Evolutionary conservation across 805 yeast genomes (phyloP).

Genomic region (Lipomyces sp.): DNA sequence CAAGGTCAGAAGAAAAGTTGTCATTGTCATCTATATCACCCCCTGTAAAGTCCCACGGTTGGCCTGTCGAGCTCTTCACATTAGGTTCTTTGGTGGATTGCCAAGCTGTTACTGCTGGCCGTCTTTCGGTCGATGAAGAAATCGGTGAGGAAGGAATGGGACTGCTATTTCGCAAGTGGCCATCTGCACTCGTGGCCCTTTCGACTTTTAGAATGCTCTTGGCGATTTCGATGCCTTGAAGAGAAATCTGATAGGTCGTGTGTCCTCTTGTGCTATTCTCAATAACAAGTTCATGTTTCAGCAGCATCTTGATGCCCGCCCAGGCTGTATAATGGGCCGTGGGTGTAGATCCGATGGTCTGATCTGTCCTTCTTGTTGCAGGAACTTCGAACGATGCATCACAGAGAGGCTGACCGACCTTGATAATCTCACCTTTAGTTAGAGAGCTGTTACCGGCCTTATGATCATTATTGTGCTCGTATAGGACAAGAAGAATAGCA

Average conservation of each 20-base stretch:
- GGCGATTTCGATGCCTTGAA: conserved; percentile 66
- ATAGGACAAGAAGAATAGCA: conserved; percentile 71
- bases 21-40: conserved; percentile 7
- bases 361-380: conserved; percentile 13
- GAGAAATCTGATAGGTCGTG: conserved; percentile 61
- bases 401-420: conserved; percentile 50
- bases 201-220: conserved; percentile 49
- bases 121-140: background rate
- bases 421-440: conserved; percentile 62
- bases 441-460: conserved; percentile 56
- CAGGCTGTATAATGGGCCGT: conserved; percentile 73
- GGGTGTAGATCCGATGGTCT: conserved; percentile 26
- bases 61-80: background rate
- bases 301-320: conserved; percentile 67
- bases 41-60: background rate
- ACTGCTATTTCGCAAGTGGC: too few species aligned
- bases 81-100: background rate
- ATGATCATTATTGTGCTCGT: conserved; percentile 41
- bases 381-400: conserved; percentile 39
- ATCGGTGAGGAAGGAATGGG: background rate
- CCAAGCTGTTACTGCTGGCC: background rate
- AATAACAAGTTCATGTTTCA: conserved; percentile 40
- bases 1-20: background rate
- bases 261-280: conserved; percentile 48
- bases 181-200: background rate